These are phyloP conservation scores for Pseudotsuga menziesii DNA, from an alignment of 75 land plant species.

Conservation along the genomic window DNA sequence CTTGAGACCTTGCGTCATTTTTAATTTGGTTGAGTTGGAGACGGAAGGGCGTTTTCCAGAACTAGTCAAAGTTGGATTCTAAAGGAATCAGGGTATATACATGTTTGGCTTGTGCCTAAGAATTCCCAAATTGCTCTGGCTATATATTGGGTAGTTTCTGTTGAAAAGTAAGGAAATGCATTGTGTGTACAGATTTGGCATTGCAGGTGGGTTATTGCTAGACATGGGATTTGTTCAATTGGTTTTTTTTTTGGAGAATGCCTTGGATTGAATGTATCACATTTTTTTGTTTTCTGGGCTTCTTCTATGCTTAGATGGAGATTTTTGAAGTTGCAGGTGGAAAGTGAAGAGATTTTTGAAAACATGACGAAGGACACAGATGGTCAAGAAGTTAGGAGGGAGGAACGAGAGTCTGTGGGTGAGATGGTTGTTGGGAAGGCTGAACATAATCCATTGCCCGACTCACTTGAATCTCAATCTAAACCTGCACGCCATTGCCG, in stretches of 20 bases:
- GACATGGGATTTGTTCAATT: background rate
- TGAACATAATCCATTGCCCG: background rate
- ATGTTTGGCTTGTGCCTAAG: too few species aligned
- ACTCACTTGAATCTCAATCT: background rate
- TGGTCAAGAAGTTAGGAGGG: background rate
- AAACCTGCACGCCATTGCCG: conserved; percentile 3
- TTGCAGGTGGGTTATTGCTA: background rate
- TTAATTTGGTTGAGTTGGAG: too few species aligned
- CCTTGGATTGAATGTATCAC: background rate
- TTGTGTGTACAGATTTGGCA: background rate
- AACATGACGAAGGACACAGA: background rate
- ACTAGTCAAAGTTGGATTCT: too few species aligned
- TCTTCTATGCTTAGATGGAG: background rate
- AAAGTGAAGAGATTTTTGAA: too few species aligned
- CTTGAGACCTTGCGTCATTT: too few species aligned
- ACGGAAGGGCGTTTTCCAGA: too few species aligned
- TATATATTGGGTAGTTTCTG: too few species aligned
- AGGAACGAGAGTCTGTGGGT: background rate
- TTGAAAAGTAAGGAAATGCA: background rate
- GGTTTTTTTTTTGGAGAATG: background rate
- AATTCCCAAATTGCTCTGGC: too few species aligned
- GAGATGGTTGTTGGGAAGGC: background rate
- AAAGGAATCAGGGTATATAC: too few species aligned
- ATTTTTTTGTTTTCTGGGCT: background rate
- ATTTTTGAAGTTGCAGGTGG: background rate